Evolutionary conservation across 805 yeast species (phyloP), one percentile per base, ranked within the genome.

Genomic region (Candida montana): DNA sequence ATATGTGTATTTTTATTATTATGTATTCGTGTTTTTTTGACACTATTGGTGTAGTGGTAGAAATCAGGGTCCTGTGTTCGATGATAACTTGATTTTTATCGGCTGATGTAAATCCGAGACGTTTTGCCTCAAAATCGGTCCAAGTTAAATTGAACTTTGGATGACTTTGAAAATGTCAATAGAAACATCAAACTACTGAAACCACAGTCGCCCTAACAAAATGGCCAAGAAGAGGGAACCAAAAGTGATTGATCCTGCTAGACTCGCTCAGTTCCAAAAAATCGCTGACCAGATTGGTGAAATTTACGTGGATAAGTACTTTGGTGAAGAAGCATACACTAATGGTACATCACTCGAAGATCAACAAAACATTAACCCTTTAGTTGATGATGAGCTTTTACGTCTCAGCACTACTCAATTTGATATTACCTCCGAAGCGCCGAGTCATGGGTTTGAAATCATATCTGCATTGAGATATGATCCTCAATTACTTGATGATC

Each of bases 381-480:
- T 24, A 4, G 28, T 41, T 13, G 41, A 48, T 40, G 33, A 46
- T 2, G 31, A 37, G 13, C 36, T 35, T 2, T 47, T 34, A 13
- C 16, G 17, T 11, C 29, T 26, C 9, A 23, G 9, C 10, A 10
- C 9, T 23, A 10, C 7, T 7, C 26, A 23, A 23, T 10, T 10
- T 23, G 26, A 23, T 23, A 10, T 7, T 23, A 23, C 9, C 10
- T 23, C 38, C 35, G 40, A 41, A 15, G 30, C 37, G 33, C 35
- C 35, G 2, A 48, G 57, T 5, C 40, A 42, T 11, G 67, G 67
- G 6, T 80, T 84, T 53, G 74, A 79, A 48, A 58, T 87, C 13
- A 62, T 87, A 23, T 74, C 89, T 31, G 80, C 95, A 2, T 71
- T 88, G 30, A 67, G 96, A 37, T 88, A 82, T 55, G 95, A 86